A percentile compares a stretch with the other conserved stretches of the same genome.
Evolutionary conservation across 164 flowering plant genomes (phyloP).

Genomic region (Malania oleifera): DNA sequence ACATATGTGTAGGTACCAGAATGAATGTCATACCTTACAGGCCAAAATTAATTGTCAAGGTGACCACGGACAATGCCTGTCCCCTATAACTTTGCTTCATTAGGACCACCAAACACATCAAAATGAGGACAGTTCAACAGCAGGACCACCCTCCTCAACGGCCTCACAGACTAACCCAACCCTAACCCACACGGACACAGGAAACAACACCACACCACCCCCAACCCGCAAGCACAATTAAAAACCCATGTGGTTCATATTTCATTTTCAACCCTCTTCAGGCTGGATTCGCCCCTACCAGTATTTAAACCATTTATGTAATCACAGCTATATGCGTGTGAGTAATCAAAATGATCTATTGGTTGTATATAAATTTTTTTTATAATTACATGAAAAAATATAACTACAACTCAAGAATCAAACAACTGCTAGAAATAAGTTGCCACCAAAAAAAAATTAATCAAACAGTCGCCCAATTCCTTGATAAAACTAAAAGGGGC

Average conservation of each 20-base stretch:
- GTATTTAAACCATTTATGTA: not conserved
- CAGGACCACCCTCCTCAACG: slow-evolving; percentile 30
- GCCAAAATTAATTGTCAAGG: slow-evolving; percentile 8
- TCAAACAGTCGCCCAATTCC: too few species aligned
- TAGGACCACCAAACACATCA: slow-evolving; percentile 26
- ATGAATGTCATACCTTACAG: slow-evolving; percentile 6
- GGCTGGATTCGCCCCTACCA: not conserved
- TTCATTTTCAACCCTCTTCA: not conserved
- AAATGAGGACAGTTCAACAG: slow-evolving; percentile 14
- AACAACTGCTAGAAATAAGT: too few species aligned
- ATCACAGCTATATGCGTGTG: not conserved
- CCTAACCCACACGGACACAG: too few species aligned
- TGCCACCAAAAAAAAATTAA: too few species aligned
- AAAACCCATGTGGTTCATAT: not conserved
- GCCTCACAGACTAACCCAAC: not conserved
- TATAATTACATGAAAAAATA: too few species aligned
- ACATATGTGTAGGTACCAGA: not conserved
- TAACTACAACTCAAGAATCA: too few species aligned
- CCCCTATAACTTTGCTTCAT: slow-evolving; percentile 16
- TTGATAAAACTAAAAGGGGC: too few species aligned
- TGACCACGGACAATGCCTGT: slow-evolving; percentile 13
- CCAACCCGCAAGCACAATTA: not conserved
- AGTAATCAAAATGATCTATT: not conserved
- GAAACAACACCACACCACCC: not conserved
- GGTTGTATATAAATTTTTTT: too few species aligned